Evolutionary conservation across 306 rosid genomes (phyloP), one percentile per base, ranked within the genome.

Genomic region (Oxytropis ochrocephala): DNA sequence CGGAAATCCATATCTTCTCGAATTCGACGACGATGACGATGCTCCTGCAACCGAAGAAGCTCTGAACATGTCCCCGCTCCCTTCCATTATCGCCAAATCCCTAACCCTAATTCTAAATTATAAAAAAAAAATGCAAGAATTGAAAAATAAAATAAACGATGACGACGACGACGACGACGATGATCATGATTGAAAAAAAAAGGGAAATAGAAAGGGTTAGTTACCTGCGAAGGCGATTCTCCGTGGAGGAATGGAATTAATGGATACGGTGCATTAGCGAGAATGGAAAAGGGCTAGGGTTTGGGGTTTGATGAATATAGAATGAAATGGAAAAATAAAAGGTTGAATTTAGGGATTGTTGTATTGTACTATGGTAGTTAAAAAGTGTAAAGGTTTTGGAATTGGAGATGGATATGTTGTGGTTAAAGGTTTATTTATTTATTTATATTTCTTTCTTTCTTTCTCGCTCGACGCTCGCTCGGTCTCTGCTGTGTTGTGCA

Each of bases 21-120:
- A 81, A 76, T 66, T 72, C 46, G 75, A n/a, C 4, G 69, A 60
- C 0, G 67, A n/a, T 4, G 79, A 67, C 2, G 76, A 63, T 18
- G 59, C 16, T 33, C 58, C 73, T 18, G 68, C 67, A 17, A 24
- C 39, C 3, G 85, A 74, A 75, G 85, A 70, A 71, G 80, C 59
- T 64, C 88, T 75, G 64, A 77, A 82, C 47, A 78, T 53, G 69
- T 87, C 97, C 11, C 86, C 69, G 80, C 67, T 84, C 61, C 76
- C 71, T 74, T 92, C 98, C 98, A 92, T 92, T 51, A 58, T 65
- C 59, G 75, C 56, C 42, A 82, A 69, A 67, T 79, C 73, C 88
- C 85, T 62, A 83, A 78, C 91, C 90, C 96, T 89, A 87, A n/a
- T 11, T 11, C 11, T 1, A 11, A 54, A 33, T 70, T 81, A 79